A percentile compares a stretch with the other conserved stretches of the same genome.
Conservation (phyloP, 1,139 yeast species). For the Ogataea hybrid region DNA sequence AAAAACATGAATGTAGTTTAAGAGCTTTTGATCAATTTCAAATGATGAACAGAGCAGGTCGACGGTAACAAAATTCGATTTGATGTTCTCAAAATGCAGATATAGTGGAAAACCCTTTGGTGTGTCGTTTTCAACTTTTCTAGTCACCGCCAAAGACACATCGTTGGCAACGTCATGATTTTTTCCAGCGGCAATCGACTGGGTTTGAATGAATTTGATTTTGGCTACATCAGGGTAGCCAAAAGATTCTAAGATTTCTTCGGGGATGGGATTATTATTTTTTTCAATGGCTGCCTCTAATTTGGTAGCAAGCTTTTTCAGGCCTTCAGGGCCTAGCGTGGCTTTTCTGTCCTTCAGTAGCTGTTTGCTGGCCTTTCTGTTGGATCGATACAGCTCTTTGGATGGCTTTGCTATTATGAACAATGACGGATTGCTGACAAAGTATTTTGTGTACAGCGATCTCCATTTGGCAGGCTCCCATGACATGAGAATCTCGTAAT, state of each 20-base stretch:
- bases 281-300: slow-evolving; percentile 60
- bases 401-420: slow-evolving; percentile 80
- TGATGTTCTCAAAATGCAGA: slow-evolving; percentile 75
- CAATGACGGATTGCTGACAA: slow-evolving; percentile 67
- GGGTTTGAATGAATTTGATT: slow-evolving; percentile 70
- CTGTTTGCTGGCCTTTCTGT: slow-evolving; percentile 51
- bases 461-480: slow-evolving; percentile 79
- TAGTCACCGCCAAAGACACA: slow-evolving; percentile 26
- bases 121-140: slow-evolving; percentile 38
- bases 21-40: slow-evolving; percentile 51
- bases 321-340: slow-evolving; percentile 60
- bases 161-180: slow-evolving; percentile 29
- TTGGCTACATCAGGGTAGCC: slow-evolving; percentile 72
- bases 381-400: slow-evolving; percentile 49
- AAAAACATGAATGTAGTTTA: slow-evolving; percentile 68
- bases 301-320: slow-evolving; percentile 46
- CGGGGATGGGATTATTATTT: slow-evolving; percentile 78
- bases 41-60: slow-evolving; percentile 64
- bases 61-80: slow-evolving; percentile 78
- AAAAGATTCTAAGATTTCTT: slow-evolving; percentile 55
- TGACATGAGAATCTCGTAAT: slow-evolving; percentile 52
- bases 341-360: slow-evolving; percentile 48
- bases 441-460: slow-evolving; percentile 46
- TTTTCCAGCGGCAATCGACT: slow-evolving; percentile 53
- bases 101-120: slow-evolving; percentile 62